Conservation (phyloP, 768 basidiomycete genomes). For the Tephrocybe sp. region DNA sequence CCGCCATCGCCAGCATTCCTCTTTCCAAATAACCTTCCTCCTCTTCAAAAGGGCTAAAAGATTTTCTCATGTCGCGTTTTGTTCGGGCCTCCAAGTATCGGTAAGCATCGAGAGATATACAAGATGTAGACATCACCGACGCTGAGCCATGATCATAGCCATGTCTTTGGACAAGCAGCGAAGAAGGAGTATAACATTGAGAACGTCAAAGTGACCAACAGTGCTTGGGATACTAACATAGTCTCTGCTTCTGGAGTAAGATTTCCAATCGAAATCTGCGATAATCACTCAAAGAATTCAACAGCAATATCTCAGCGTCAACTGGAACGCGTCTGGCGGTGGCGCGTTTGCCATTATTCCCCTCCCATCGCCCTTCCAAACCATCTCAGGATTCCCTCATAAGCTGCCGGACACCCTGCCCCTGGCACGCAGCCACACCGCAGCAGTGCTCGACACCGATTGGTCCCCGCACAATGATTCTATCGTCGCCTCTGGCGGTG, state of each 20-base stretch:
- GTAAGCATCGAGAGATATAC: slow-evolving; percentile 32
- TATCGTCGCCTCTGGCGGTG: slow-evolving; percentile 87
- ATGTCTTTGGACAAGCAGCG: slow-evolving; percentile 86
- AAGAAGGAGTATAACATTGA: slow-evolving; percentile 84
- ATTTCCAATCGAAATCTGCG: slow-evolving; percentile 9
- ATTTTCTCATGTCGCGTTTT: slow-evolving; percentile 70
- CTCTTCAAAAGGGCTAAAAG: not conserved
- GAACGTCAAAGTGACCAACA: slow-evolving; percentile 83
- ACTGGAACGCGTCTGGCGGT: slow-evolving; percentile 92
- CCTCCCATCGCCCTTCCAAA: slow-evolving; percentile 66
- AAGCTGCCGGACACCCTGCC: slow-evolving; percentile 93
- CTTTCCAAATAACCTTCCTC: not conserved
- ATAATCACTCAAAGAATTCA: slow-evolving; percentile 7
- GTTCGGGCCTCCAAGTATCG: slow-evolving; percentile 86
- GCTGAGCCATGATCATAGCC: slow-evolving; percentile 41
- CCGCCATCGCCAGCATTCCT: not conserved
- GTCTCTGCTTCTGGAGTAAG: slow-evolving; percentile 80
- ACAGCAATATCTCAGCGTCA: slow-evolving; percentile 84
- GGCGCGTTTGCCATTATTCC: slow-evolving; percentile 96
- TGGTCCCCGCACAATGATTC: slow-evolving; percentile 95
- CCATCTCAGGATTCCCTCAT: slow-evolving; percentile 53
- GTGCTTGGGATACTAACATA: slow-evolving; percentile 96
- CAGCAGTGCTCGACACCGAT: slow-evolving; percentile 88
- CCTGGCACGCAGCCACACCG: slow-evolving; percentile 83
- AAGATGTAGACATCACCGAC: not conserved